These are phyloP conservation scores for Ceratocystis destructans DNA, from an alignment of 2,329 filamentous ascomycete genomes.

Conservation along the genomic window DNA sequence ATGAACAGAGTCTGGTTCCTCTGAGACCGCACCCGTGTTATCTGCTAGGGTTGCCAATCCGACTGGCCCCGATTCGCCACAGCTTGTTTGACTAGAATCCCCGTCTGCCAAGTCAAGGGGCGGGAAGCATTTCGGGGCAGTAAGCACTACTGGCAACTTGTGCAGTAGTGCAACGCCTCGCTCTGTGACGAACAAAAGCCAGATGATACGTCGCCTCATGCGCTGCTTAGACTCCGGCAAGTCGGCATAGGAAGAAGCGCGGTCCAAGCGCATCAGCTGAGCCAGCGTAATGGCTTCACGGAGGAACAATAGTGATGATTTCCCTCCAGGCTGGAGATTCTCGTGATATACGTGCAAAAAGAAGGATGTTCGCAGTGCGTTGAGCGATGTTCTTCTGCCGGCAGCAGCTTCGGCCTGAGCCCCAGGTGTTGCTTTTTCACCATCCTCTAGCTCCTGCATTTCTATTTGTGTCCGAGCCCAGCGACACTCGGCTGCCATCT, in stretches of 20 bases:
- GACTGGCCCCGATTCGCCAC: constrained; percentile 8
- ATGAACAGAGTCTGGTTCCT: constrained; percentile 26
- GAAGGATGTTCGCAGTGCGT: constrained; percentile 34
- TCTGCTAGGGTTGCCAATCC: background rate
- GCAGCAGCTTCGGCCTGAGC: background rate
- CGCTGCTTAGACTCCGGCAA: constrained; percentile 26
- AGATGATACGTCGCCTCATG: constrained; percentile 33
- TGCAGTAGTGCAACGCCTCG: constrained; percentile 37
- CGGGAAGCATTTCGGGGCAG: constrained; percentile 28
- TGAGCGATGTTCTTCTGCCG: constrained; percentile 25
- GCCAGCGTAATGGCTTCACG: constrained; percentile 39
- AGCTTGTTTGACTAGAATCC: background rate
- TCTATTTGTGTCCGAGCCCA: constrained; percentile 20
- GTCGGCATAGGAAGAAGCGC: constrained; percentile 17
- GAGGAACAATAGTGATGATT: constrained; percentile 34
- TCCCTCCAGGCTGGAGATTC: constrained; percentile 34
- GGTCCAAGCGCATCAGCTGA: constrained; percentile 36
- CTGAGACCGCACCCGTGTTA: background rate
- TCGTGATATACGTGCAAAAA: constrained; percentile 41
- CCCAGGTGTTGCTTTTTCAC: background rate
- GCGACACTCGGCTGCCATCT: constrained; percentile 29
- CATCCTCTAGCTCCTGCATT: constrained; percentile 21
- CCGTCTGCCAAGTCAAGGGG: constrained; percentile 22
- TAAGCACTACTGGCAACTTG: constrained; percentile 34
- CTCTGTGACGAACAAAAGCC: constrained; percentile 38